Percentiles rank a stretch among this genome's conserved stretches.
Evolutionary conservation across 179 eudicot species (phyloP).

Genomic region (Corrigiola litoralis): DNA sequence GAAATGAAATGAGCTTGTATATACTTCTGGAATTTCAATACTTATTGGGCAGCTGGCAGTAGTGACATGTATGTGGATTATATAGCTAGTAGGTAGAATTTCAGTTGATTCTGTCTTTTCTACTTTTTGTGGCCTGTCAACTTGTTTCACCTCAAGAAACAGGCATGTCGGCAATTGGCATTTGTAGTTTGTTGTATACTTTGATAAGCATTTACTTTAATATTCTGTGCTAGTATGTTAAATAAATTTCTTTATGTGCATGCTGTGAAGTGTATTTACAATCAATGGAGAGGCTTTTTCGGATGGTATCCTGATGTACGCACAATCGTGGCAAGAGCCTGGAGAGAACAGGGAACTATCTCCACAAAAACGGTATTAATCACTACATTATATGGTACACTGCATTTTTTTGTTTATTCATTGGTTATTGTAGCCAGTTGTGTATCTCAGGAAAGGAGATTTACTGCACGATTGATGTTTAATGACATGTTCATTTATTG

Average conservation of each 20-base stretch:
- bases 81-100: no score
- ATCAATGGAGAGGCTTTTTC: conserved; percentile 71
- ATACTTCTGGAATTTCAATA: neutral
- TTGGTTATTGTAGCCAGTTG: no score
- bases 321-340: conserved; percentile 54
- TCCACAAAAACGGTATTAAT: conserved; percentile 66
- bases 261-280: conserved; percentile 71
- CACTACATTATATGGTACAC: no score
- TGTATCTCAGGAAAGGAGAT: neutral
- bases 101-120: no score
- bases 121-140: no score
- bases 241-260: neutral
- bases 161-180: no score
- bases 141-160: no score
- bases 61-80: neutral
- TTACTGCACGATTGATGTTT: neutral
- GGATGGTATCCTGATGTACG: conserved; percentile 80
- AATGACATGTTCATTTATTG: no score
- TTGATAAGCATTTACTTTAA: neutral
- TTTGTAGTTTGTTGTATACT: neutral
- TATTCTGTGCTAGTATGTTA: neutral
- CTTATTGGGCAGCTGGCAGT: neutral
- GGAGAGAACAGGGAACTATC: conserved; percentile 57
- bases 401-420: neutral
- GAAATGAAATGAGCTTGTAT: neutral